Conservation (phyloP, 2,329 filamentous ascomycete genomes). For the Verticillium nonalfalfae region DNA sequence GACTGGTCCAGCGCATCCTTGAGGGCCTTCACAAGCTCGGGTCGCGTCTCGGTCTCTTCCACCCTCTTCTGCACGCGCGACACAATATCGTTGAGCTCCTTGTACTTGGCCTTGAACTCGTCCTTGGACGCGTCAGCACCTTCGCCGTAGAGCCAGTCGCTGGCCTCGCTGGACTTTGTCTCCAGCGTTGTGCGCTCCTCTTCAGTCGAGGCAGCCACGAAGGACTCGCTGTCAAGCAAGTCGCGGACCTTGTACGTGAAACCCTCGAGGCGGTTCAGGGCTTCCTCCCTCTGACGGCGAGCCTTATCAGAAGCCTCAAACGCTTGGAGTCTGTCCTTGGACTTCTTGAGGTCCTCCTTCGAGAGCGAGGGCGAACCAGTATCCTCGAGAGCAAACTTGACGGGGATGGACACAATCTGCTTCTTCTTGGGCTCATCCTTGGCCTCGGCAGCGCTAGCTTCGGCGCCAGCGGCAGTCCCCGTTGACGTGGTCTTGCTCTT, state of each 20-base stretch:
- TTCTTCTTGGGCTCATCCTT: constrained; percentile 50
- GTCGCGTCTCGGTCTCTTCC: constrained; percentile 65
- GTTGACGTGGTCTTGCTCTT: constrained; percentile 13
- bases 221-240: constrained; percentile 69
- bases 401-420: constrained; percentile 48
- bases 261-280: constrained; percentile 85
- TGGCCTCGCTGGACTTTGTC: constrained; percentile 59
- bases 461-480: constrained; percentile 35
- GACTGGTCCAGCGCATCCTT: constrained; percentile 67
- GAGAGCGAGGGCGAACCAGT: constrained; percentile 42
- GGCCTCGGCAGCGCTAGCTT: constrained; percentile 39
- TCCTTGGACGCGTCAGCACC: constrained; percentile 70
- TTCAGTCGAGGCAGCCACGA: constrained; percentile 64
- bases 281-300: constrained; percentile 72
- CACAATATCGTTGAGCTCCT: constrained; percentile 71
- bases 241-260: constrained; percentile 89
- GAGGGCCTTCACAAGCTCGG: constrained; percentile 60
- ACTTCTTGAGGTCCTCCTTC: constrained; percentile 39
- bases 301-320: constrained; percentile 83
- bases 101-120: constrained; percentile 69
- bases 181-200: constrained; percentile 62
- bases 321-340: constrained; percentile 68
- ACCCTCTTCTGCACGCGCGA: constrained; percentile 70
- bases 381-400: constrained; percentile 43
- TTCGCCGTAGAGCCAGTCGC: constrained; percentile 89